These are phyloP conservation scores for Tylopilus sp. DNA, from an alignment of 1,284 basidiomycete genomes.

Conservation along the genomic window DNA sequence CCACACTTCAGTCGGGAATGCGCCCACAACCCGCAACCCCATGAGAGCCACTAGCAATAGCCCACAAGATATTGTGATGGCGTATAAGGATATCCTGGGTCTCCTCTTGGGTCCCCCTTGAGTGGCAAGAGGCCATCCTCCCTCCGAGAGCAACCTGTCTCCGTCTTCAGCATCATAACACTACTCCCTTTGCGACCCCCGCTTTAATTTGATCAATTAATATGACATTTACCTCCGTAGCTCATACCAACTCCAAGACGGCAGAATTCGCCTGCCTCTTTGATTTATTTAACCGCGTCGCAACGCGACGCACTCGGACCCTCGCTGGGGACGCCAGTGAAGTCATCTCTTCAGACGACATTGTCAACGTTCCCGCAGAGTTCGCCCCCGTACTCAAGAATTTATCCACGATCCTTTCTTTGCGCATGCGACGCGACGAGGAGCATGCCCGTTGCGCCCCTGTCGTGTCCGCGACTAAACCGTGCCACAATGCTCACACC, in stretches of 20 bases:
- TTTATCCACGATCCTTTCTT: slow-evolving; percentile 40
- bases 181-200: background rate
- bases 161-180: background rate
- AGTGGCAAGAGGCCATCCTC: slow-evolving; percentile 7
- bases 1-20: slow-evolving; percentile 7
- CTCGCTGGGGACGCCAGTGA: slow-evolving; percentile 13
- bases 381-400: slow-evolving; percentile 45
- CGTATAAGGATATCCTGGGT: slow-evolving; percentile 20
- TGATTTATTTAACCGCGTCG: slow-evolving; percentile 51
- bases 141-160: background rate
- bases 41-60: background rate
- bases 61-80: slow-evolving; percentile 15
- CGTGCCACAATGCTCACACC: slow-evolving; percentile 33
- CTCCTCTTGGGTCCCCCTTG: background rate
- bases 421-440: slow-evolving; percentile 24
- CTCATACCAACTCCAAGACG: slow-evolving; percentile 32
- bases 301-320: slow-evolving; percentile 37
- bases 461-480: slow-evolving; percentile 16
- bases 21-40: background rate
- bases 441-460: slow-evolving; percentile 11
- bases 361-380: slow-evolving; percentile 39
- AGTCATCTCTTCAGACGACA: slow-evolving; percentile 32
- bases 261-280: slow-evolving; percentile 52
- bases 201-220: slow-evolving; percentile 4
- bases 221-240: slow-evolving; percentile 19